Evolutionary conservation across 2,329 filamentous ascomycete genomes (phyloP), one percentile per base, ranked within the genome.

Genomic region (Xylaria sp.): DNA sequence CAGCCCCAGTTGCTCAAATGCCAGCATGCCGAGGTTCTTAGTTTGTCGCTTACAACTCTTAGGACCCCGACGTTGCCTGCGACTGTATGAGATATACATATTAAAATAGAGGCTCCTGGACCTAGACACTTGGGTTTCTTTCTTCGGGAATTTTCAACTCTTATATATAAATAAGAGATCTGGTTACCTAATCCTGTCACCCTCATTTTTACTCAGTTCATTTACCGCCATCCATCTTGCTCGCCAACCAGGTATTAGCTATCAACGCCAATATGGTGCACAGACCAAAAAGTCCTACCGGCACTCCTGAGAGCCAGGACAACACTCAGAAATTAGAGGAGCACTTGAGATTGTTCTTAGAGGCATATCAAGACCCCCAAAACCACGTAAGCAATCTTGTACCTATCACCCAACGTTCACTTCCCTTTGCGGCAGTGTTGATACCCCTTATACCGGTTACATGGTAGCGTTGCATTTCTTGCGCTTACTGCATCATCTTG

Each of bases 341-440:
- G 25, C 69, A 64, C 44, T 37, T 74, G 1, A 62, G 65, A 46
- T 60, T n/a, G 20, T 65, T 62, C 7, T 10, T 44, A 3, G 66
- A 70, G 7, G 10, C 15, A 25, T 67, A 55, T 23, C 61, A 68
- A 55, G 57, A 69, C 46, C 59, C 70, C 13, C 25, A 70, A 31
- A 65, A 70, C 3, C 56, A 69, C 8, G 73, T 73, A 65, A 67
- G 71, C 39, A 55, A 28, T 44, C 57, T 1, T 15, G 37, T 69
- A 31, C 18, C n/a, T 1, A 5, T 39, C 44, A 15, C 18, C 34
- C 44, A 1, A 18, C 18, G 20, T 23, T 7, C 20, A 7, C 31
- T n/a, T 12, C 18, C 5, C 18, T 2, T 56, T 39, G 15, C 15
- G 2, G 18, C 6, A n/a, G 6, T 13, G 20, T 51, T 23, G 9